A percentile compares a stretch with the other conserved stretches of the same genome.
Conservation (phyloP, 2,329 filamentous ascomycete genomes). For the Aspergillus luchuensis region DNA sequence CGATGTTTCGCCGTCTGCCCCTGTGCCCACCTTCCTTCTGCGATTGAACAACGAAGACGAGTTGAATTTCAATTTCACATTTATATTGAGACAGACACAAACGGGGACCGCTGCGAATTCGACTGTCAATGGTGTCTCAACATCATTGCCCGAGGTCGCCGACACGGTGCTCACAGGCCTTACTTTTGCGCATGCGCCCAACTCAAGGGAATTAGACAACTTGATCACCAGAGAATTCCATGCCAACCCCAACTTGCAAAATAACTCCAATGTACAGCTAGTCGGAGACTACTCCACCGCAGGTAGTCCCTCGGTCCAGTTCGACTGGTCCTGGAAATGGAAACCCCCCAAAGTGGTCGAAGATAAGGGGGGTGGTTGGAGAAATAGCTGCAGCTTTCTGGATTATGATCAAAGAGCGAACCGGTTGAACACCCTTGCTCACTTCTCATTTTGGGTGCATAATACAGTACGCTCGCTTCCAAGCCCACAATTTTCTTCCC, state of each 20-base stretch:
- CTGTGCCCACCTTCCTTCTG: slow-evolving; percentile 72
- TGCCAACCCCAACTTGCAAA: slow-evolving; percentile 94
- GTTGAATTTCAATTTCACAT: slow-evolving; percentile 88
- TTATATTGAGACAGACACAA: slow-evolving; percentile 67
- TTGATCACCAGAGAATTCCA: slow-evolving; percentile 94
- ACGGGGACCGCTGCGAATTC: slow-evolving; percentile 54
- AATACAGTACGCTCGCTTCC: slow-evolving; percentile 54
- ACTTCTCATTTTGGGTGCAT: slow-evolving; percentile 93
- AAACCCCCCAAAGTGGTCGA: slow-evolving; percentile 80
- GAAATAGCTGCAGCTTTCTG: slow-evolving; percentile 94
- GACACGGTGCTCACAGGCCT: slow-evolving; percentile 85
- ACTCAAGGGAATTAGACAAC: slow-evolving; percentile 83
- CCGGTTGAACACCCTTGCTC: slow-evolving; percentile 81
- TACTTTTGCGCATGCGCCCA: slow-evolving; percentile 90
- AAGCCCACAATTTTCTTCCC: slow-evolving; percentile 66
- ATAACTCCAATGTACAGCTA: slow-evolving; percentile 91
- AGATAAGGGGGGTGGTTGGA: slow-evolving; percentile 88
- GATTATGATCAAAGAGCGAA: slow-evolving; percentile 96
- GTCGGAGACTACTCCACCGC: slow-evolving; percentile 89
- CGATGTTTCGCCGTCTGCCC: slow-evolving; percentile 56
- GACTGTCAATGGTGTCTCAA: slow-evolving; percentile 53
- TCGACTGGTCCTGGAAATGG: slow-evolving; percentile 98
- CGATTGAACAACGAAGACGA: slow-evolving; percentile 91
- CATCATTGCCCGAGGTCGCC: slow-evolving; percentile 50
- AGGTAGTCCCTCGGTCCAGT: slow-evolving; percentile 80